Evolutionary conservation across 1,139 yeast species (phyloP), one percentile per base, ranked within the genome.

Genomic region (Zygosaccharomyces pseudobailii): DNA sequence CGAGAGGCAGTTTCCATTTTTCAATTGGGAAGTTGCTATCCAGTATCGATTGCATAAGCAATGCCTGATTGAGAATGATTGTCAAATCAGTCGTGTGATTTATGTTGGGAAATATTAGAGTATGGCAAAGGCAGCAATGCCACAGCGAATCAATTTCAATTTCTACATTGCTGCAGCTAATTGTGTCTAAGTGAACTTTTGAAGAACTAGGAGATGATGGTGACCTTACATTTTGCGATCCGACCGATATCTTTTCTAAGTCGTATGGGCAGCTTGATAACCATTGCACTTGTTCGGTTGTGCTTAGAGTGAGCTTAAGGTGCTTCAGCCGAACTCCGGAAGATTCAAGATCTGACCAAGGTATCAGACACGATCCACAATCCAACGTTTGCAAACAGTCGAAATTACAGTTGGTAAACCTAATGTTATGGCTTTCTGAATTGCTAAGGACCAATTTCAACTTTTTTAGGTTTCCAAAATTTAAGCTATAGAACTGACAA

Each of bases 391-490:
- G 40, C 21, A 59, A 36, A 7, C 47, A 42, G 10, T 47, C 24
- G 37, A 61, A 61, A 31, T 48, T 21, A 48, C 65, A 61, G 36
- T 50, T 39, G 7, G 34, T 35, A 33, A 61, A 56, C 6, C 45
- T 41, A 9, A 56, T 49, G 6, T n/a, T 27, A 31, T 54, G 58
- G 30, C 42, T 42, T 17, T 37, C 43, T 3, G 47, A 22, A n/a
- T 46, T 45, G 5, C 35, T 42, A 7, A 49, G 31, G 27, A 45
- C 49, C 10, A 59, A 27, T 10, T 36, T 36, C 24, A 61, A 43
- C 6, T 20, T 37, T n/a, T 20, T 37, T 5, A 59, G 49, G 13
- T 47, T 41, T 9, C 59, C 57, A 35, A 61, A 59, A 34, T 40
- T 30, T 23, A 61, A 38, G 23, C 48, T 45, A 22, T 36, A 27